A percentile compares a stretch with the other conserved stretches of the same genome.
Evolutionary conservation across 2,329 filamentous ascomycete genomes (phyloP).

Genomic region (Neopestalotiopsis sp.): DNA sequence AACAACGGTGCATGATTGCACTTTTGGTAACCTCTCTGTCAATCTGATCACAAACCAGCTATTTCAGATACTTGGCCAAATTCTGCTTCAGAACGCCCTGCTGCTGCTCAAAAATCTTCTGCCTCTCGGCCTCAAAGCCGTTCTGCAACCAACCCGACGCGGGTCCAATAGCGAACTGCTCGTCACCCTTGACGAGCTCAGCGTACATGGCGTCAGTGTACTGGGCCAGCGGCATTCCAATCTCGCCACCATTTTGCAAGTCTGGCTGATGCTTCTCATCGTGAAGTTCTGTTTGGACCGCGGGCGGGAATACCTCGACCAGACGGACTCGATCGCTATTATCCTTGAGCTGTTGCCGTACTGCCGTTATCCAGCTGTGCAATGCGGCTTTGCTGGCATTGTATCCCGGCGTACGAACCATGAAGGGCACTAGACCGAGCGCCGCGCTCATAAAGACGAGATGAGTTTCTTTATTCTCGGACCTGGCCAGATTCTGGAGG

Average conservation of each 20-base stretch:
- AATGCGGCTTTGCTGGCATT: constrained; percentile 55
- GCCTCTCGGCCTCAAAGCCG: constrained; percentile 33
- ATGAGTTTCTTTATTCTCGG: constrained; percentile 42
- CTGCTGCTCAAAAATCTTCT: constrained; percentile 30
- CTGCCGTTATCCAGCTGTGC: constrained; percentile 46
- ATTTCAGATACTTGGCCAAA: constrained; percentile 27
- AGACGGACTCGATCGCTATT: constrained; percentile 37
- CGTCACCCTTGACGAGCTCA: constrained; percentile 40
- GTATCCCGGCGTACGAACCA: constrained; percentile 48
- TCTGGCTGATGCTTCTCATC: constrained; percentile 43
- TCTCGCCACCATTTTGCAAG: constrained; percentile 41
- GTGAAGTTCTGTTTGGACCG: constrained; percentile 51
- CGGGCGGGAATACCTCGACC: constrained; percentile 49
- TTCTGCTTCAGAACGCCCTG: constrained; percentile 24
- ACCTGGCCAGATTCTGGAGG: constrained; percentile 26
- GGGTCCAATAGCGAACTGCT: constrained; percentile 18
- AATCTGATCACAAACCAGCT: background rate
- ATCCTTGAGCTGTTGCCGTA: constrained; percentile 50
- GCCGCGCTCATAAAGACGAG: constrained; percentile 41
- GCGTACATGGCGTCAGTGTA: constrained; percentile 47
- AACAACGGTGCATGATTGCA: too few relatives aligned
- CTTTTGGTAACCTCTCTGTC: too few relatives aligned
- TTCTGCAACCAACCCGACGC: constrained; percentile 28
- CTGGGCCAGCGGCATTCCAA: constrained; percentile 53
- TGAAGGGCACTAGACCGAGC: constrained; percentile 44